Evolutionary conservation across 1,284 basidiomycete genomes (phyloP).

Genomic region (Coniferiporia weirii): DNA sequence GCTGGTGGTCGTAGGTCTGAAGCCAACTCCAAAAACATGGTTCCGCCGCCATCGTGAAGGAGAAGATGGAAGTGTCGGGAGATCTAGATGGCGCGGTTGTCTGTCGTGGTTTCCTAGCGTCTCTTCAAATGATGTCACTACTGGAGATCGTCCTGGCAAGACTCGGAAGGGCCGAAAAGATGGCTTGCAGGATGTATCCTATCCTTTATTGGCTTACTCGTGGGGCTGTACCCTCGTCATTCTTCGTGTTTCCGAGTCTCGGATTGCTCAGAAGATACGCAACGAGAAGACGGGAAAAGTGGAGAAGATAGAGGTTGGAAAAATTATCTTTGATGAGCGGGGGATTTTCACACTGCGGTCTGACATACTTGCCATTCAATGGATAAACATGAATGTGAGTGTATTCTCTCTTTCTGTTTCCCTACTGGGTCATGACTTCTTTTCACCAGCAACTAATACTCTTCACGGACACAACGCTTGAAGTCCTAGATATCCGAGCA

Average conservation of each 20-base stretch:
- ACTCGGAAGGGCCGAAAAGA: slow-evolving; percentile 21
- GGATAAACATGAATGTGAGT: slow-evolving; percentile 74
- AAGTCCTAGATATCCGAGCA: slow-evolving; percentile 65
- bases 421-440: not conserved
- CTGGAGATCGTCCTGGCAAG: slow-evolving; percentile 26
- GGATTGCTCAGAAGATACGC: slow-evolving; percentile 42
- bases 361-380: slow-evolving; percentile 62
- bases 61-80: slow-evolving; percentile 38
- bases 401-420: slow-evolving; percentile 27
- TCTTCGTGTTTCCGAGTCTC: slow-evolving; percentile 62
- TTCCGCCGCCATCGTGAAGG: slow-evolving; percentile 68
- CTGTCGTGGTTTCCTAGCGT: slow-evolving; percentile 78
- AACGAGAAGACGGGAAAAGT: slow-evolving; percentile 58
- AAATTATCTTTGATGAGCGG: slow-evolving; percentile 52
- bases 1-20: slow-evolving; percentile 88
- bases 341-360: slow-evolving; percentile 52
- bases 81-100: slow-evolving; percentile 48
- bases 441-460: slow-evolving; percentile 52
- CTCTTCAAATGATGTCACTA: slow-evolving; percentile 21
- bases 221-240: slow-evolving; percentile 73
- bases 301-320: slow-evolving; percentile 54
- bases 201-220: slow-evolving; percentile 75
- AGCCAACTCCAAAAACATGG: slow-evolving; percentile 92
- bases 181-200: slow-evolving; percentile 27
- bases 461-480: slow-evolving; percentile 53